Percentiles rank a stretch among this genome's conserved stretches.
These are phyloP conservation scores for Cynara cardunculus DNA, from an alignment of 129 eudicot genomes.

Conservation along the genomic window DNA sequence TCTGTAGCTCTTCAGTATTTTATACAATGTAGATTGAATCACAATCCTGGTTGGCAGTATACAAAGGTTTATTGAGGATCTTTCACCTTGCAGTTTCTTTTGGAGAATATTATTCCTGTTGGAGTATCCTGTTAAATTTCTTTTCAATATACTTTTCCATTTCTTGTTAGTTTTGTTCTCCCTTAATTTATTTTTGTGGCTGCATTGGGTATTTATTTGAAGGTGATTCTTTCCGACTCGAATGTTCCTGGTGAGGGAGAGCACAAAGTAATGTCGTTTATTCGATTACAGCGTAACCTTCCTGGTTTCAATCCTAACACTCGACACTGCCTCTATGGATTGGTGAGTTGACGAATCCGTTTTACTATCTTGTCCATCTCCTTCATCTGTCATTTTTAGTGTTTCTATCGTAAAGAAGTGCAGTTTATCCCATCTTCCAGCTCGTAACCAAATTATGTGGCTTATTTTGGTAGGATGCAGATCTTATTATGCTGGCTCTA, in stretches of 20 bases:
- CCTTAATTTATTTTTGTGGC: slow-evolving; percentile 43
- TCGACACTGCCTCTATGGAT: slow-evolving; percentile 88
- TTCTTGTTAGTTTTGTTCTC: slow-evolving; percentile 40
- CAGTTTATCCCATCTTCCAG: background rate
- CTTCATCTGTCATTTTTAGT: slow-evolving; percentile 1
- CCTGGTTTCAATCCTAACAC: slow-evolving; percentile 95
- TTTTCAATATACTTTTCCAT: slow-evolving; percentile 32
- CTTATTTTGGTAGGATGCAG: slow-evolving; percentile 67
- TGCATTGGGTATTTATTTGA: slow-evolving; percentile 60
- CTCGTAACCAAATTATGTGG: slow-evolving; percentile 6
- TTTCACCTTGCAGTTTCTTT: slow-evolving; percentile 16
- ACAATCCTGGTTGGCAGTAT: slow-evolving; percentile 77
- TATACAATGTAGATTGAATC: slow-evolving; percentile 71
- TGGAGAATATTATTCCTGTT: slow-evolving; percentile 32
- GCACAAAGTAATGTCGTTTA: slow-evolving; percentile 96
- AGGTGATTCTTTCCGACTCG: slow-evolving; percentile 98
- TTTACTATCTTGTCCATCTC: background rate
- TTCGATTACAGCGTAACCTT: slow-evolving; percentile 82
- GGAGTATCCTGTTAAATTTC: slow-evolving; percentile 44
- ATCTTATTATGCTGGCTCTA: slow-evolving; percentile 91
- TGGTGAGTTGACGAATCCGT: slow-evolving; percentile 43
- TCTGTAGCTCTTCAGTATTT: slow-evolving; percentile 88
- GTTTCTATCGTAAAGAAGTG: background rate
- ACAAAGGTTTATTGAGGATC: slow-evolving; percentile 54
- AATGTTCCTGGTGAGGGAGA: slow-evolving; percentile 99